Conservation (phyloP, 192 early-diverging fungal genomes). For the Umbelopsis isabellina region DNA sequence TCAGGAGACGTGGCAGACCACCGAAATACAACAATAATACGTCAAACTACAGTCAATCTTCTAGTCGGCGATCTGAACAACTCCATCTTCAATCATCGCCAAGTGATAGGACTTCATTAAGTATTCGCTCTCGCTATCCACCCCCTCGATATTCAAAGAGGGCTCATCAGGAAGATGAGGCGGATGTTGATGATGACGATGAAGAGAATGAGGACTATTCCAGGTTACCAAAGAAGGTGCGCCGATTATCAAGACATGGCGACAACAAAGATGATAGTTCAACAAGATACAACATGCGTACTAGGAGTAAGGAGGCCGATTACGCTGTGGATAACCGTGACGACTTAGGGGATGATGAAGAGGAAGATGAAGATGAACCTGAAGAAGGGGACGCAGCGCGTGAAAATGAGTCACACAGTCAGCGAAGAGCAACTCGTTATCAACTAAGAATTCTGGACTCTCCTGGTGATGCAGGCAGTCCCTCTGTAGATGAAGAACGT, state of each 20-base stretch:
- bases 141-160: background rate
- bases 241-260: background rate
- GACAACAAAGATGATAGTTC: background rate
- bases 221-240: background rate
- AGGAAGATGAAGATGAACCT: slow-evolving; percentile 3
- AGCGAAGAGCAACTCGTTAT: no score
- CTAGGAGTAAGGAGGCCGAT: slow-evolving; percentile 1
- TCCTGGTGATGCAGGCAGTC: slow-evolving; percentile 1
- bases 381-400: background rate
- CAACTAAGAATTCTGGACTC: background rate
- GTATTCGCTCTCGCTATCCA: background rate
- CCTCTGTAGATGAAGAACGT: slow-evolving; percentile 13
- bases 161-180: background rate
- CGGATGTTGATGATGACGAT: slow-evolving; percentile 11
- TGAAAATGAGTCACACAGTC: background rate
- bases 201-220: background rate
- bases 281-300: slow-evolving; percentile 11
- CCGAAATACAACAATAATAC: background rate
- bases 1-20: background rate
- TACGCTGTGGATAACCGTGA: slow-evolving; percentile 11
- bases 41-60: no score
- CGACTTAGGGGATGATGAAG: background rate
- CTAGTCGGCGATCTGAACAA: no score
- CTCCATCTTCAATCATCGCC: background rate
- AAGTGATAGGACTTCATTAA: background rate